Conservation (phyloP, 1,284 basidiomycete genomes). For the Paramarasmius palmivorus region DNA sequence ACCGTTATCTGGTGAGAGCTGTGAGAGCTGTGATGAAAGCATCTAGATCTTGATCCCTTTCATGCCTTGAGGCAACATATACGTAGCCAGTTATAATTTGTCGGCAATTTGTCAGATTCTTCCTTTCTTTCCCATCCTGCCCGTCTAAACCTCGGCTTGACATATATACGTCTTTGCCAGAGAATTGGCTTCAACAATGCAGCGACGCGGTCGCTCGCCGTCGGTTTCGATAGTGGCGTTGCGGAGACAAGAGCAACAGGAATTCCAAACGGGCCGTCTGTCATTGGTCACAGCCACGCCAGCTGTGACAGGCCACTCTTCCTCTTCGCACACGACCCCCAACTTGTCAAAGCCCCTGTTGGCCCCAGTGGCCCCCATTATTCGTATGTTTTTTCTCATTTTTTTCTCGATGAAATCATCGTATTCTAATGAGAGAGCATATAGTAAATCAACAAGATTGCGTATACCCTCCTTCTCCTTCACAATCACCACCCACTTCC, state of each 20-base stretch:
- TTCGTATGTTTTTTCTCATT: background rate
- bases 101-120: slow-evolving; percentile 1
- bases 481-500: slow-evolving; percentile 10
- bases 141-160: background rate
- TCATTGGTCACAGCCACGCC: background rate
- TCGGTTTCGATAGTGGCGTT: slow-evolving; percentile 46
- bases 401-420: background rate
- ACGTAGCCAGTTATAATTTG: background rate
- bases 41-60: background rate
- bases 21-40: background rate
- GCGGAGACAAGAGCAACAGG: slow-evolving; percentile 49
- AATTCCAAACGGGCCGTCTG: slow-evolving; percentile 36
- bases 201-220: slow-evolving; percentile 48
- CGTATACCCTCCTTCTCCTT: slow-evolving; percentile 8
- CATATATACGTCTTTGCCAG: background rate
- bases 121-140: slow-evolving; percentile 1
- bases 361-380: background rate
- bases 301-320: background rate
- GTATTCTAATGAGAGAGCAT: background rate
- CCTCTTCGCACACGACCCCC: background rate
- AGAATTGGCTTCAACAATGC: slow-evolving; percentile 11
- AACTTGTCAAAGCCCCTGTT: background rate
- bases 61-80: slow-evolving; percentile 4
- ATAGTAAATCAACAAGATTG: background rate
- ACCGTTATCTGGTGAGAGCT: background rate